Evolutionary conservation across 2,329 filamentous ascomycete genomes (phyloP).

Genomic region (Aurifilum marmelostoma): DNA sequence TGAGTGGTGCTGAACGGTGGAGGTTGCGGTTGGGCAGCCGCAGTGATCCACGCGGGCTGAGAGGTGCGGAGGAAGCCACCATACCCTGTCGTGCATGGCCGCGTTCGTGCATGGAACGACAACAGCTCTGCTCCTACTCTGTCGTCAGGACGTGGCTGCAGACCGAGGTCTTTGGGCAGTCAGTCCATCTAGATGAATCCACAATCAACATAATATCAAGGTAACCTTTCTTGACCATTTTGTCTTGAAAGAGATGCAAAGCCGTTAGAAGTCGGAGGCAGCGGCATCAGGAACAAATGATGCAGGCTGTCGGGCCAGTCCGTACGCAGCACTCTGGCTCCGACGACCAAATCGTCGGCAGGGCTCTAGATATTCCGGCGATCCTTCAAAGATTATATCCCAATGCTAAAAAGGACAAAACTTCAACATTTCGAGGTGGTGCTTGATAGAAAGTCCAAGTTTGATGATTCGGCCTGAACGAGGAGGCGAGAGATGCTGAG

Average conservation of each 20-base stretch:
- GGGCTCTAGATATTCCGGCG: neutral
- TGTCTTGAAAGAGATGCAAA: neutral
- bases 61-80: neutral
- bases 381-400: too few relatives aligned
- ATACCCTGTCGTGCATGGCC: constrained; percentile 5
- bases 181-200: neutral
- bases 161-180: neutral
- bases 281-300: neutral
- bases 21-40: neutral
- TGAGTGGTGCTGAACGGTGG: neutral
- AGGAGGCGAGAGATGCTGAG: neutral
- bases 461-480: neutral
- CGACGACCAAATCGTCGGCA: neutral
- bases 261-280: neutral
- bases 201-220: neutral
- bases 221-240: neutral
- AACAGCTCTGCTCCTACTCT: neutral
- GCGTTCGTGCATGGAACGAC: constrained; percentile 10
- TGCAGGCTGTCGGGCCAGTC: neutral
- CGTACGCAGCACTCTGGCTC: neutral
- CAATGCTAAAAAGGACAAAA: too few relatives aligned
- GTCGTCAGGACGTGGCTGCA: neutral
- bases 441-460: neutral
- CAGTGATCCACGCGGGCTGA: neutral
- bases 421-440: neutral